Evolutionary conservation across 2,329 filamentous ascomycete genomes (phyloP).

Genomic region (Capronia epimyces): DNA sequence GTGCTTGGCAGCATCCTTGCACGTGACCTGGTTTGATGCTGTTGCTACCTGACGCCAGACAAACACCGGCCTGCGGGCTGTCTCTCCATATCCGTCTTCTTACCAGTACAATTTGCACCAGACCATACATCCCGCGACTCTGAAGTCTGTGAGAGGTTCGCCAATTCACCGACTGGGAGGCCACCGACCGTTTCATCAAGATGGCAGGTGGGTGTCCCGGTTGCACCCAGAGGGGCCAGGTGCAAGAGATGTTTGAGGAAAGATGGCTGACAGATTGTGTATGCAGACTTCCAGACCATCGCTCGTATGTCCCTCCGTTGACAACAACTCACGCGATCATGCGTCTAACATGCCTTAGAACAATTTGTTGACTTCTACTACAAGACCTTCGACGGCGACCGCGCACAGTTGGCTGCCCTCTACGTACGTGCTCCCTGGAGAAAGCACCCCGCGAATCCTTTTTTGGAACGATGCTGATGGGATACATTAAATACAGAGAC

Average conservation of each 20-base stretch:
- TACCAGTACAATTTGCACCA: not conserved
- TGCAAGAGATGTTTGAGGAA: not conserved
- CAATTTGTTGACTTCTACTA: constrained; percentile 92
- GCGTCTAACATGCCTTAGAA: constrained; percentile 49
- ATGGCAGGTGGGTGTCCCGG: not conserved
- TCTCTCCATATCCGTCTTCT: not conserved
- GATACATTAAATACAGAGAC: constrained; percentile 51
- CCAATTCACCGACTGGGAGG: not conserved
- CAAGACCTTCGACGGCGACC: constrained; percentile 72
- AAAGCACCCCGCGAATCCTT: not conserved
- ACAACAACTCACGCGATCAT: not conserved
- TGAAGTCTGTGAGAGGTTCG: not conserved
- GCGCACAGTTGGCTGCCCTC: constrained; percentile 59
- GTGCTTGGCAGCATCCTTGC: not conserved
- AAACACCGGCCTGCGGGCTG: not conserved
- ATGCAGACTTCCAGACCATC: constrained; percentile 36
- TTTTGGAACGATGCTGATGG: constrained; percentile 9
- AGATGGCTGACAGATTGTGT: constrained; percentile 4
- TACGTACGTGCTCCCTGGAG: constrained; percentile 61
- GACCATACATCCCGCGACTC: not conserved
- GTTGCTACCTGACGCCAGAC: constrained; percentile 1
- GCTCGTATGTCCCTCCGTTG: constrained; percentile 35
- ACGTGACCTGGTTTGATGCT: not conserved
- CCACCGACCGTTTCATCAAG: not conserved
- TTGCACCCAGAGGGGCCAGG: not conserved